Evolutionary conservation across 257 asterid species (phyloP), one percentile per base, ranked within the genome.

Genomic region (Capsicum chinense): DNA sequence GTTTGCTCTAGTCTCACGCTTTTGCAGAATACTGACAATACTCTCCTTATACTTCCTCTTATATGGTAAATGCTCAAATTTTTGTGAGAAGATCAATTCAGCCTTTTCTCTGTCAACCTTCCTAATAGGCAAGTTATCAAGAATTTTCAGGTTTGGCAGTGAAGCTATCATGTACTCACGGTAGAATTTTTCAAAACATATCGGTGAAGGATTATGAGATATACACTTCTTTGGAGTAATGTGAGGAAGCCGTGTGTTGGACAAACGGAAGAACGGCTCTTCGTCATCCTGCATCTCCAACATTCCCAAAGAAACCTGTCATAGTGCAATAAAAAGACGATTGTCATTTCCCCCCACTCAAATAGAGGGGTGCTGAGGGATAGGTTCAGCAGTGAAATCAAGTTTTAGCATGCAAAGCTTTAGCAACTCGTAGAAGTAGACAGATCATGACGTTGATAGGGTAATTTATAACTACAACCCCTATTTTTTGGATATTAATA

Each of bases 111-210:
- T 89, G 79, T 95, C 98, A 68, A 82, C 85, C 83, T 86, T 89
- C 84, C 83, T 88, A 86, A 95, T 91, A 37, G 91, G 93, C 88
- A 93, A 84, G 89, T 94, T 90, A 85, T 95, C 99, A 83, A 95
- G 95, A 88, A 88, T 84, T 87, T 91, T 88, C 85, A 94, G 91
- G 66, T 90, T 93, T 35, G 93, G 92, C 59, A 95, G 66, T 56
- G 98, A 92, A 84, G 95, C 93, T 86, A 92, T 93, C 92, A 95
- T 90, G 90, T 93, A 95, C 69, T 94, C 97, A 82, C 99, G 90
- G 88, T 94, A 95, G 87, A 92, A 90, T 85, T 94, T 94, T 92
- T 95, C 95, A 70, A 87, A 91, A 90, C 99, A 95, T 89, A 95
- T 93, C 66, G 95, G 98, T 76, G 99, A 93, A 76, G 95, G 89